phyloP scores from a whole-genome alignment of 1,284 basidiomycete species.

The Ganoderma leucocontextum region DNA sequence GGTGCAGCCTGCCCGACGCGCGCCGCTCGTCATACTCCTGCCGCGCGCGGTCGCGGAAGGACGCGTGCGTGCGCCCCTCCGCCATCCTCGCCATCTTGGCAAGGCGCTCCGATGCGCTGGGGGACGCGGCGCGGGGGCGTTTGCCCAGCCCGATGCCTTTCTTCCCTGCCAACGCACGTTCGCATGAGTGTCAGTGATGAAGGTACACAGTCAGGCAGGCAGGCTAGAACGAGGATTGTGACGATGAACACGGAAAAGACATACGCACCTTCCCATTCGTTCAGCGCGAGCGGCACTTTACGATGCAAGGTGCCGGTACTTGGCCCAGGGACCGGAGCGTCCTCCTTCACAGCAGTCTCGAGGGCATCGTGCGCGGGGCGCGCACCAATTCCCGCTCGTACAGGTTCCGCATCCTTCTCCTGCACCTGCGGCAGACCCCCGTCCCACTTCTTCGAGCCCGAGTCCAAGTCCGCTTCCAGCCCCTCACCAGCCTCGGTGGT shows the following conservation, averaged over 20 bases:
- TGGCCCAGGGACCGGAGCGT: constrained; percentile 5
- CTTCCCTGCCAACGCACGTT: constrained; percentile 60
- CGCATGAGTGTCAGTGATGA: not conserved
- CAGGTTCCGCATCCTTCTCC: constrained; percentile 23
- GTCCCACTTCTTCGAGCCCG: not conserved
- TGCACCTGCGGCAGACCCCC: constrained; percentile 8
- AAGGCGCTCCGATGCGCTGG: constrained; percentile 64
- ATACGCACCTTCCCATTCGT: constrained; percentile 77
- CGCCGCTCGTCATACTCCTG: constrained; percentile 77
- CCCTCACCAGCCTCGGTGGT: not conserved
- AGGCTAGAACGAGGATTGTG: not conserved
- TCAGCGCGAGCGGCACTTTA: constrained; percentile 70
- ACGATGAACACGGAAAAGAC: not conserved
- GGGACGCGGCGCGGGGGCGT: constrained; percentile 71
- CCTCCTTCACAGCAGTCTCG: constrained; percentile 17
- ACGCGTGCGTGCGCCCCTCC: constrained; percentile 61
- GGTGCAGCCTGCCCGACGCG: constrained; percentile 70
- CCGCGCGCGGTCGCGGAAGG: constrained; percentile 72
- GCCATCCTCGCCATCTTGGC: constrained; percentile 80
- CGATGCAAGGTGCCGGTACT: constrained; percentile 47
- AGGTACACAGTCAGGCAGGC: not conserved
- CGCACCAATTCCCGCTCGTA: constrained; percentile 29
- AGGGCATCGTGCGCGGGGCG: constrained; percentile 16
- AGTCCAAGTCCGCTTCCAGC: not conserved
- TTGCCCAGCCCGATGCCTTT: constrained; percentile 80